Evolutionary conservation across 148 eudicot genomes (phyloP).

Genomic region (Agrostemma githago): DNA sequence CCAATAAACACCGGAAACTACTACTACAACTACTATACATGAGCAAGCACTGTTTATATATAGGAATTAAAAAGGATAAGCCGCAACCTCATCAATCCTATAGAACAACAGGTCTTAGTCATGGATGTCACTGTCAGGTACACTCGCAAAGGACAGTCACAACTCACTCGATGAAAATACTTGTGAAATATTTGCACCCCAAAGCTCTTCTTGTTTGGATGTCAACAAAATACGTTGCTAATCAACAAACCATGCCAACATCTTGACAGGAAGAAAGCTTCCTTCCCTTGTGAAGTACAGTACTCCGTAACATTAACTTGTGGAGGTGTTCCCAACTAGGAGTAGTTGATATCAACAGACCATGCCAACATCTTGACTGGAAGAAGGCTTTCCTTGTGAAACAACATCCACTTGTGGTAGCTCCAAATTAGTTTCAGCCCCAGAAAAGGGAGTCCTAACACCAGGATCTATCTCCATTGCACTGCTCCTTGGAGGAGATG

Average conservation of each 20-base stretch:
- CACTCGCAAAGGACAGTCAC: not conserved
- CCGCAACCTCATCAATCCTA: not conserved
- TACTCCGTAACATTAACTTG: constrained; percentile 30
- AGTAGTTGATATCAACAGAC: constrained; percentile 28
- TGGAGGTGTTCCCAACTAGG: constrained; percentile 27
- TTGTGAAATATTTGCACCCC: not conserved
- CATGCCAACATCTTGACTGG: constrained; percentile 50
- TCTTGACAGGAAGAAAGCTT: constrained; percentile 39
- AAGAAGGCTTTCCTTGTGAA: constrained; percentile 39
- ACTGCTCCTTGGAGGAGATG: constrained; percentile 77
- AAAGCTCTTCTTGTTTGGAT: not conserved
- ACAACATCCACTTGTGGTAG: constrained; percentile 29
- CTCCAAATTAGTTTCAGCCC: constrained; percentile 35
- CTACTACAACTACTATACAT: too few species aligned
- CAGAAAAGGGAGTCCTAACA: constrained; percentile 38
- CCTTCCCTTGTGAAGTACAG: constrained; percentile 37
- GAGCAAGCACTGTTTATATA: not conserved
- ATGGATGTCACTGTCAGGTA: not conserved
- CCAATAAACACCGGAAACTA: not conserved
- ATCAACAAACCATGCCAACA: constrained; percentile 24
- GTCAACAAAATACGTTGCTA: not conserved
- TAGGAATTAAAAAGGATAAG: not conserved
- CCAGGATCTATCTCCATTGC: constrained; percentile 65
- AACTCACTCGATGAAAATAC: too few species aligned
- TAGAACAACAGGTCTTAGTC: not conserved